These are phyloP conservation scores for Penicillium italicum DNA, from an alignment of 2,329 filamentous ascomycete genomes.

Conservation along the genomic window DNA sequence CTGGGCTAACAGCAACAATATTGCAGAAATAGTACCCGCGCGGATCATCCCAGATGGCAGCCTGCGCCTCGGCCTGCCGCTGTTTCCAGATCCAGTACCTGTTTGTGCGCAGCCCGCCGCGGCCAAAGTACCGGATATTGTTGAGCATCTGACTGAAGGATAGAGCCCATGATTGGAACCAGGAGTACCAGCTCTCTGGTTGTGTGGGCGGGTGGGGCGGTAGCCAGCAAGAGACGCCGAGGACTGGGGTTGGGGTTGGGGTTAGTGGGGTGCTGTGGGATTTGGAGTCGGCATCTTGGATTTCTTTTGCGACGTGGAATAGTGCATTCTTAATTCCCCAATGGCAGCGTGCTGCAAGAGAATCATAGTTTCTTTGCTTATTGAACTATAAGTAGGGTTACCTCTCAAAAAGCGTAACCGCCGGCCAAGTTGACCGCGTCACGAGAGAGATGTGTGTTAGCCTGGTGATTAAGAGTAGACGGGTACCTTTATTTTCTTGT, in stretches of 20 bases:
- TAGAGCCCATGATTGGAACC: constrained; percentile 60
- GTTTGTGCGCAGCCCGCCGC: constrained; percentile 62
- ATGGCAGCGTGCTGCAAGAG: constrained; percentile 61
- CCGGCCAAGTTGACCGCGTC: constrained; percentile 18
- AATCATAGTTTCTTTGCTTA: constrained; percentile 57
- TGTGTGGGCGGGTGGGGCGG: constrained; percentile 51
- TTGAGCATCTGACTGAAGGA: constrained; percentile 62
- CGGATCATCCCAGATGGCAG: constrained; percentile 61
- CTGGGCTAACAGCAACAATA: constrained; percentile 68
- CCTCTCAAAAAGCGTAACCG: constrained; percentile 9
- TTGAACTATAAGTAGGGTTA: constrained; percentile 51
- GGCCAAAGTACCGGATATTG: constrained; percentile 61
- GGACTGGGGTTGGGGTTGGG: constrained; percentile 49
- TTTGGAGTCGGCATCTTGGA: constrained; percentile 19
- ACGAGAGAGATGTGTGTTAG: constrained; percentile 20
- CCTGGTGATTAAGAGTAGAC: neutral
- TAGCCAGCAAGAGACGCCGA: constrained; percentile 75
- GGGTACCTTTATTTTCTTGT: neutral
- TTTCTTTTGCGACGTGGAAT: constrained; percentile 67
- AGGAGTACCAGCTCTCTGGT: constrained; percentile 61
- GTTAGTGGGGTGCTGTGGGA: neutral
- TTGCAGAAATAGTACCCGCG: constrained; percentile 76
- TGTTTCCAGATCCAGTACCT: constrained; percentile 74
- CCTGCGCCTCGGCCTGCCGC: constrained; percentile 61
- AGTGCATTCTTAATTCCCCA: constrained; percentile 72